Percentiles rank a stretch among this genome's conserved stretches.
phyloP scores from a whole-genome alignment of 2,329 filamentous ascomycete genomes.

The Fusarium sp. region DNA sequence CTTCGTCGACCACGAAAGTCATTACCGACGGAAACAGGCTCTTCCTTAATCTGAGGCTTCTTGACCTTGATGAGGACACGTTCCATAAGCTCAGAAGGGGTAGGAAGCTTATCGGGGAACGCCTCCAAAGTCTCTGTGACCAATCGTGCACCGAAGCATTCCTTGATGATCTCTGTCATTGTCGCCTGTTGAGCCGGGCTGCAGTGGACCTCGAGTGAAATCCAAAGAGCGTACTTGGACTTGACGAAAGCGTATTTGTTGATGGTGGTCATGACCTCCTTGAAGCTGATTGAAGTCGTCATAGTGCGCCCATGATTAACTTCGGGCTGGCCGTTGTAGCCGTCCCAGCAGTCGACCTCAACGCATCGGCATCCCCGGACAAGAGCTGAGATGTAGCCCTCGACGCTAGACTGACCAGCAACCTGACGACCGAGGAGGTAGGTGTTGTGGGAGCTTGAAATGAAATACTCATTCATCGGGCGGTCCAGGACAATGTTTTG shows the following conservation, averaged over 20 bases:
- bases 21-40: constrained; percentile 45
- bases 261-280: constrained; percentile 91
- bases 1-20: constrained; percentile 59
- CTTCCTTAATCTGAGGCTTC: constrained; percentile 65
- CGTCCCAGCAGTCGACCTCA: constrained; percentile 98
- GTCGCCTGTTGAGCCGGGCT: constrained; percentile 80
- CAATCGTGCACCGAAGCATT: constrained; percentile 82
- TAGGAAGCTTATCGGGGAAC: constrained; percentile 75
- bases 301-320: constrained; percentile 92
- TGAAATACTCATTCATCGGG: constrained; percentile 95
- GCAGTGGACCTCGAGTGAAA: constrained; percentile 97
- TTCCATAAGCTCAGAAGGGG: constrained; percentile 84
- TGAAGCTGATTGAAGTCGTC: constrained; percentile 88
- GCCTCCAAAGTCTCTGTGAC: constrained; percentile 78
- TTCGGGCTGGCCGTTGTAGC: constrained; percentile 83
- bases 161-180: constrained; percentile 91
- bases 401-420: constrained; percentile 87
- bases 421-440: constrained; percentile 94
- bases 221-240: constrained; percentile 88
- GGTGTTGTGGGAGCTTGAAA: constrained; percentile 98
- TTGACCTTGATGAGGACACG: constrained; percentile 96
- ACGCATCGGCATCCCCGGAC: constrained; percentile 92
- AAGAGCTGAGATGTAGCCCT: constrained; percentile 91
- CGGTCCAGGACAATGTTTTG: constrained; percentile 74
- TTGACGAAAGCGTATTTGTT: constrained; percentile 93